Evolutionary conservation across 148 eudicot genomes (phyloP).

Genomic region (Chenopodium suecicum): DNA sequence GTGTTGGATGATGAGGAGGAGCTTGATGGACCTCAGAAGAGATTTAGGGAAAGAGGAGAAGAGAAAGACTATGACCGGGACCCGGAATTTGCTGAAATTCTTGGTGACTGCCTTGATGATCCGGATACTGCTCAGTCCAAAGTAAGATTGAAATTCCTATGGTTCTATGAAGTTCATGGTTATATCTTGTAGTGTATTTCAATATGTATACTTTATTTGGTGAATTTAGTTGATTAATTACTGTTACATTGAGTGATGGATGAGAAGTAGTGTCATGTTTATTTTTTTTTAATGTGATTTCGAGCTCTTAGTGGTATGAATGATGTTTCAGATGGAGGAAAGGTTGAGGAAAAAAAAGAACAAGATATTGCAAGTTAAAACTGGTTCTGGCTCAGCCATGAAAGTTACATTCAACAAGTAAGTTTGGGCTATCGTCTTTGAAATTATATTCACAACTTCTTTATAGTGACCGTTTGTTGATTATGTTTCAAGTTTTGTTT

Average conservation of each 20-base stretch:
- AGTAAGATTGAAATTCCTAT: conserved; percentile 34
- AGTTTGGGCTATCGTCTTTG: conserved; percentile 5
- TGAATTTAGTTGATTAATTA: neutral
- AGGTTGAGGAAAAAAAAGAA: conserved; percentile 82
- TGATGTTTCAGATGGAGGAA: conserved; percentile 68
- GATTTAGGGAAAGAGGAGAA: conserved; percentile 41
- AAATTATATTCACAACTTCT: neutral
- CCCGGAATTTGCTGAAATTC: conserved; percentile 89
- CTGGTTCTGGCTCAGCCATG: conserved; percentile 78
- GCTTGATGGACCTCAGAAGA: conserved; percentile 37
- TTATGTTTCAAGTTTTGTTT: neutral
- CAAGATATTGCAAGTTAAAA: conserved; percentile 77
- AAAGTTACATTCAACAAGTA: conserved; percentile 75
- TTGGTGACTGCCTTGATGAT: conserved; percentile 74
- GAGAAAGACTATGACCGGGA: conserved; percentile 75
- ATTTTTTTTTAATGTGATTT: neutral
- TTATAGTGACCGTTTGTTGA: neutral
- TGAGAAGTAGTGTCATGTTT: neutral
- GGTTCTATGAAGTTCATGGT: neutral
- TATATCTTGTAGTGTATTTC: neutral
- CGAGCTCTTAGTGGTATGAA: neutral
- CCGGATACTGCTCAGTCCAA: conserved; percentile 70
- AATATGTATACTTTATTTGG: neutral
- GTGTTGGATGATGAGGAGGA: conserved; percentile 42
- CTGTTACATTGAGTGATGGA: neutral